A percentile compares a stretch with the other conserved stretches of the same genome.
phyloP scores from a whole-genome alignment of 1,284 basidiomycete genomes.

The Cystobasidiaceae sp. region DNA sequence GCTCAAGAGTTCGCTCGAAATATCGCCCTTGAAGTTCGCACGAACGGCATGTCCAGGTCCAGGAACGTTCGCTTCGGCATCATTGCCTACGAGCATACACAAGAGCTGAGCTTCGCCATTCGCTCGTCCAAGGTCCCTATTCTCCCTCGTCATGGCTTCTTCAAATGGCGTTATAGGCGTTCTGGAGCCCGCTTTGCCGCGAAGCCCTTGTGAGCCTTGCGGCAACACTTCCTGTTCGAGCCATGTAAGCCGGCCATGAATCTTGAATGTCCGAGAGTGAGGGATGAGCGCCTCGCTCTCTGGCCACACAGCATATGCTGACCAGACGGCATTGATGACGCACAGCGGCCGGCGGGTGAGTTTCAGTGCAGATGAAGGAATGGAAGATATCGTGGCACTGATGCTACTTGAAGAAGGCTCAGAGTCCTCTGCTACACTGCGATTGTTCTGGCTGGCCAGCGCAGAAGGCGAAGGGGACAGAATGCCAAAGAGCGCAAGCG shows the following conservation, averaged over 20 bases:
- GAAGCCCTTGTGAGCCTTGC: neutral
- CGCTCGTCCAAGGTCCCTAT: slow-evolving; percentile 31
- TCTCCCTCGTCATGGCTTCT: slow-evolving; percentile 48
- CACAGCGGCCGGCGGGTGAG: slow-evolving; percentile 20
- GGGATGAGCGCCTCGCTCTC: slow-evolving; percentile 87
- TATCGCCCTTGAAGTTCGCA: slow-evolving; percentile 40
- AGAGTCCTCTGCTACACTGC: too few species aligned
- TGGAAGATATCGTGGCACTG: neutral
- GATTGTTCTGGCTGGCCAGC: neutral
- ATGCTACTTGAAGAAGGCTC: neutral
- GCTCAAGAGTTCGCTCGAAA: slow-evolving; percentile 73
- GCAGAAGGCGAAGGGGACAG: neutral
- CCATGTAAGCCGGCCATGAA: slow-evolving; percentile 50
- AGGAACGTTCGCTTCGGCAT: slow-evolving; percentile 62
- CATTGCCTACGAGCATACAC: slow-evolving; percentile 44
- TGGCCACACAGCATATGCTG: slow-evolving; percentile 81
- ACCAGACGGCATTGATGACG: slow-evolving; percentile 24
- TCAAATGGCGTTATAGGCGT: slow-evolving; percentile 12
- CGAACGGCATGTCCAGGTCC: slow-evolving; percentile 76
- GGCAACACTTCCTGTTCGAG: slow-evolving; percentile 32
- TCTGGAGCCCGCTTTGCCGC: neutral
- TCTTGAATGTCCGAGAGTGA: slow-evolving; percentile 77
- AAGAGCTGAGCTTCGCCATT: slow-evolving; percentile 38
- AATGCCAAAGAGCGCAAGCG: slow-evolving; percentile 26
- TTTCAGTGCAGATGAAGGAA: neutral